Evolutionary conservation across 208 protist genomes (phyloP).

Genomic region (Polymyxa betae): DNA sequence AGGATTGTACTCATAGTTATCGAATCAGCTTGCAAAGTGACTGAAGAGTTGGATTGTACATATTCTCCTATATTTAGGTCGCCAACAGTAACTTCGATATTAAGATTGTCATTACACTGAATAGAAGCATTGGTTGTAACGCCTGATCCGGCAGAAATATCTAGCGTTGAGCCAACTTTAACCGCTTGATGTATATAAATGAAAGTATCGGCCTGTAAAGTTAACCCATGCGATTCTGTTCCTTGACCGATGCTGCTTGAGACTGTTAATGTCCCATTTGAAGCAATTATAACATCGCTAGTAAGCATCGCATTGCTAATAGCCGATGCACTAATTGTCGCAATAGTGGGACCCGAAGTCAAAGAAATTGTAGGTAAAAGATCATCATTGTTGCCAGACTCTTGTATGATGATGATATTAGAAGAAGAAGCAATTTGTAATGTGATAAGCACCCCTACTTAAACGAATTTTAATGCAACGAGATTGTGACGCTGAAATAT

Average conservation of each 20-base stretch:
- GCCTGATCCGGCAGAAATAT: too few relatives aligned
- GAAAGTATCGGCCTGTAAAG: neutral
- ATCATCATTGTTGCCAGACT: constrained; percentile 5
- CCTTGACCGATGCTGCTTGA: neutral
- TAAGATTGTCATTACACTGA: too few relatives aligned
- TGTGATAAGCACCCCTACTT: neutral
- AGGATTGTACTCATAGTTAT: too few relatives aligned
- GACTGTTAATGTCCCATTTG: constrained; percentile 8
- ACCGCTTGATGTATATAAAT: too few relatives aligned
- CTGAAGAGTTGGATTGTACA: too few relatives aligned
- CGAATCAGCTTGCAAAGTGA: too few relatives aligned
- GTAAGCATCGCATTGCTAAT: neutral
- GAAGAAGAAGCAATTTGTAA: neutral
- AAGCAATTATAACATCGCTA: constrained; percentile 22
- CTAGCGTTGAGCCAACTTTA: too few relatives aligned
- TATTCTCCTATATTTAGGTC: too few relatives aligned
- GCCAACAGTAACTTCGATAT: too few relatives aligned
- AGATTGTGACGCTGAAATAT: too few relatives aligned
- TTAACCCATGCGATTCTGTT: neutral
- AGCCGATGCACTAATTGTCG: constrained; percentile 4
- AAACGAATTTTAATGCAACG: neutral
- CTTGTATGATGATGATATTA: constrained; percentile 1
- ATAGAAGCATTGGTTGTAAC: too few relatives aligned
- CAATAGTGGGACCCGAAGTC: neutral
- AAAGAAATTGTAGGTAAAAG: neutral